A percentile compares a stretch with the other conserved stretches of the same genome.
These are phyloP conservation scores for Mortierella sp. DNA, from an alignment of 371 early-diverging fungal species.

Conservation along the genomic window DNA sequence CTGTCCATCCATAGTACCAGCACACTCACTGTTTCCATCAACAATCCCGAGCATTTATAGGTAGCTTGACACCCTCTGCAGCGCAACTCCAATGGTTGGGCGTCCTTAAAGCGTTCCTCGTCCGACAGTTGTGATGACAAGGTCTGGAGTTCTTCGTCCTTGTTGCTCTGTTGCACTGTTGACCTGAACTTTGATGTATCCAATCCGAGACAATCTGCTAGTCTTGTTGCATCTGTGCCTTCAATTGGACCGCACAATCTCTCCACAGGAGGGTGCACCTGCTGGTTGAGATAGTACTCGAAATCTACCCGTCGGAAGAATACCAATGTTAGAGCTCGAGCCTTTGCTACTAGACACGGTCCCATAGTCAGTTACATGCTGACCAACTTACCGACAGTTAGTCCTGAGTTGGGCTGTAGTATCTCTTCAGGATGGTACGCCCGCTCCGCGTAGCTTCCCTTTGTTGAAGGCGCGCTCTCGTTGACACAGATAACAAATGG, in stretches of 20 bases:
- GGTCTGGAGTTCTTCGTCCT: slow-evolving; percentile 71
- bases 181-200: slow-evolving; percentile 77
- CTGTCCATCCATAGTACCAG: neutral
- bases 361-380: no score
- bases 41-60: slow-evolving; percentile 67
- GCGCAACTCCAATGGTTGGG: slow-evolving; percentile 64
- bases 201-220: slow-evolving; percentile 92
- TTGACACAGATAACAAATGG: slow-evolving; percentile 95
- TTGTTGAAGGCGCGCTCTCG: slow-evolving; percentile 56
- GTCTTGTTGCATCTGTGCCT: slow-evolving; percentile 80
- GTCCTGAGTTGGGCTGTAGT: slow-evolving; percentile 57
- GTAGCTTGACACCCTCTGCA: slow-evolving; percentile 74
- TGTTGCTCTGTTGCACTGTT: slow-evolving; percentile 22
- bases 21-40: slow-evolving; percentile 51
- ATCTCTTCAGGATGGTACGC: slow-evolving; percentile 95
- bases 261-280: slow-evolving; percentile 96
- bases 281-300: slow-evolving; percentile 97
- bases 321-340: no score
- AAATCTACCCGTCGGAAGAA: slow-evolving; percentile 83
- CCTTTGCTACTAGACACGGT: no score
- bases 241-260: slow-evolving; percentile 92
- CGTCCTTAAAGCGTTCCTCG: slow-evolving; percentile 84
- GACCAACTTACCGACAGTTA: slow-evolving; percentile 65
- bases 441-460: slow-evolving; percentile 73
- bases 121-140: slow-evolving; percentile 87